Evolutionary conservation across 1,284 basidiomycete genomes (phyloP), one percentile per base, ranked within the genome.

Genomic region (Pseudozyma tsukubaensis): DNA sequence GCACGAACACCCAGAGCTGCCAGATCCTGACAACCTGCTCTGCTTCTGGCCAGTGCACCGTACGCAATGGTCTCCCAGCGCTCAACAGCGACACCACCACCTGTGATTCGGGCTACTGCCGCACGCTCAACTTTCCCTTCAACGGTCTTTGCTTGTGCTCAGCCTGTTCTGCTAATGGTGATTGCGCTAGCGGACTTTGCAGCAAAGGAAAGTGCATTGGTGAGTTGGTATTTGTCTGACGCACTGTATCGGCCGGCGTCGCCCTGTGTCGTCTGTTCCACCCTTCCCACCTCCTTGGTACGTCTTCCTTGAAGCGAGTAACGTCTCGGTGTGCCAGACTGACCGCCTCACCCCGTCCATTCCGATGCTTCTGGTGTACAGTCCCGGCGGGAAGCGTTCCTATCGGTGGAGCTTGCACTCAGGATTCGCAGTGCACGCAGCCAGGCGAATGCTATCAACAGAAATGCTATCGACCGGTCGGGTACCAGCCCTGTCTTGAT

Each of bases 11-110:
- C 3, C 13, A 13, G n/a, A 3, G 8, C n/a, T 40, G 39, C 8
- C 39, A 40, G n/a, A 4, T 40, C 39, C 39, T 40, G 39, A 40
- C 39, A n/a, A 40, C 39, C n/a, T 40, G 39, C 39, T 40, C 39
- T 40, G 13, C 12, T 13, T 40, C 39, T 13, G n/a, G n/a, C 3
- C 12, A 8, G n/a, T 40, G 39, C 39, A 40, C 39, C 4, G 39
- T 40, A 13, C 39, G 3, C 12, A 40, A 40, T n/a, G 39, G 39
- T 4, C 3, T 40, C n/a, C 13, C 39, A 3, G 39, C 39, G 13
- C 12, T 40, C n/a, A 40, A 40, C 39, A 40, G n/a, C 12, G 39
- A 40, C n/a, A 4, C 39, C 3, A 4, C 39, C 12, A 4, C 39
- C 8, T 40, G 39, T n/a, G 39, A 13, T 40, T 40, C 39, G 2